Evolutionary conservation across 768 basidiomycete species (phyloP).

Genomic region (Mycena metata): DNA sequence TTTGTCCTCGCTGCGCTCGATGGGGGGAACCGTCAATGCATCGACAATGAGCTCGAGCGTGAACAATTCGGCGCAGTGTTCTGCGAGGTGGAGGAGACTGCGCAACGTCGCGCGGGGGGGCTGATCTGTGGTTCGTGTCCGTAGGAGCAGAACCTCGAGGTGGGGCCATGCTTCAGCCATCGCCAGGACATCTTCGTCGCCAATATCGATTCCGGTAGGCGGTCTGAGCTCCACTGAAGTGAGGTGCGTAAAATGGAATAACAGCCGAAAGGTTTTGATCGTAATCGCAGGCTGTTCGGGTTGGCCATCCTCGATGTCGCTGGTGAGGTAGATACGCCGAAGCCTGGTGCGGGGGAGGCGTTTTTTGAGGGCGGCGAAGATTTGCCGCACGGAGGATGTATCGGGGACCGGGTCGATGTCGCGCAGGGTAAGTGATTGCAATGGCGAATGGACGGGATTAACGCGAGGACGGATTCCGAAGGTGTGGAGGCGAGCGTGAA

Average conservation of each 20-base stretch:
- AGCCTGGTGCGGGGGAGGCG: background rate
- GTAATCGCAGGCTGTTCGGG: background rate
- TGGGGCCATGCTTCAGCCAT: background rate
- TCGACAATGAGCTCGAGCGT: background rate
- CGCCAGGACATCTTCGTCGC: background rate
- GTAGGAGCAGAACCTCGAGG: background rate
- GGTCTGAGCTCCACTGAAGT: background rate
- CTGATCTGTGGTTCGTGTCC: background rate
- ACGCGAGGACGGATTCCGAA: background rate
- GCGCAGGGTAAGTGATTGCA: background rate
- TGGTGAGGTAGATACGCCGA: background rate
- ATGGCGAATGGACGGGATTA: background rate
- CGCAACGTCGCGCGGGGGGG: background rate
- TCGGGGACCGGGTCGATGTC: background rate
- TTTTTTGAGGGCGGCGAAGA: background rate
- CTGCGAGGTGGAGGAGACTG: background rate
- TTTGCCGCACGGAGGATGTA: background rate
- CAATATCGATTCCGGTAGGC: background rate
- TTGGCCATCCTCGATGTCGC: no score
- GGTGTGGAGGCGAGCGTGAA: background rate
- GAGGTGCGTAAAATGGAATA: background rate
- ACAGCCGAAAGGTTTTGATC: background rate
- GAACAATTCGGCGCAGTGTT: background rate
- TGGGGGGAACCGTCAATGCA: background rate
- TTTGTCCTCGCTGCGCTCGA: background rate